phyloP scores from a whole-genome alignment of 2,329 filamentous ascomycete genomes.

The Beauveria medogensis region DNA sequence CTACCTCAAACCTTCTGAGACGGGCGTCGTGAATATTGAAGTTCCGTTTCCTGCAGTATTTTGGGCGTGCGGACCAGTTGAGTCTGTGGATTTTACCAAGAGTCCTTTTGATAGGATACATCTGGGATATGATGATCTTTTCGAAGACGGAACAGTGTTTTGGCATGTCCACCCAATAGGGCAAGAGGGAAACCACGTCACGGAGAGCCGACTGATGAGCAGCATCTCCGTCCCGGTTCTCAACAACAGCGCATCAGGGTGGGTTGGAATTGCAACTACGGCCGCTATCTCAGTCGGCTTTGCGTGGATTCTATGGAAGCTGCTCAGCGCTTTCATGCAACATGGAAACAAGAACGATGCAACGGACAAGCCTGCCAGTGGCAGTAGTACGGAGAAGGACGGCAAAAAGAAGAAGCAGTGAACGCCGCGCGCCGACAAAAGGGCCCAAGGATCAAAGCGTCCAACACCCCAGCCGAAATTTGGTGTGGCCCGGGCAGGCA shows the following conservation, averaged over 20 bases:
- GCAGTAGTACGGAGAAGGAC: neutral
- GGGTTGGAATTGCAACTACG: slow-evolving; percentile 48
- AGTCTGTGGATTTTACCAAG: slow-evolving; percentile 57
- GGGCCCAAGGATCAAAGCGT: neutral
- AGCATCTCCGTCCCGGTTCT: slow-evolving; percentile 58
- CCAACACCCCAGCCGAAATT: neutral
- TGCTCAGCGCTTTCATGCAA: slow-evolving; percentile 30
- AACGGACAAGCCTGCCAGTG: neutral
- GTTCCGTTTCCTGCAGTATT: slow-evolving; percentile 79
- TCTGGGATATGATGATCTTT: slow-evolving; percentile 78
- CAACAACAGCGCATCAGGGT: slow-evolving; percentile 39
- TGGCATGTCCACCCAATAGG: slow-evolving; percentile 61
- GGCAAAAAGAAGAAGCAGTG: slow-evolving; percentile 19
- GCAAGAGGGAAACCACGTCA: slow-evolving; percentile 18
- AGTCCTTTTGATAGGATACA: slow-evolving; percentile 83
- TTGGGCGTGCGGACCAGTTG: slow-evolving; percentile 73
- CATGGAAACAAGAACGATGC: neutral
- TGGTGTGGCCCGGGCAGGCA: neutral
- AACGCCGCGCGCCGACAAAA: neutral
- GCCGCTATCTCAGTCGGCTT: slow-evolving; percentile 55
- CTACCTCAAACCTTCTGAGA: slow-evolving; percentile 59
- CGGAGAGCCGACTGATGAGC: slow-evolving; percentile 38
- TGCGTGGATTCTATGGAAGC: slow-evolving; percentile 59
- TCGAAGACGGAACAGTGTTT: slow-evolving; percentile 69
- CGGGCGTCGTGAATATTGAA: slow-evolving; percentile 46